Evolutionary conservation across 2,329 filamentous ascomycete genomes (phyloP).

Genomic region (Fusarium continuum): DNA sequence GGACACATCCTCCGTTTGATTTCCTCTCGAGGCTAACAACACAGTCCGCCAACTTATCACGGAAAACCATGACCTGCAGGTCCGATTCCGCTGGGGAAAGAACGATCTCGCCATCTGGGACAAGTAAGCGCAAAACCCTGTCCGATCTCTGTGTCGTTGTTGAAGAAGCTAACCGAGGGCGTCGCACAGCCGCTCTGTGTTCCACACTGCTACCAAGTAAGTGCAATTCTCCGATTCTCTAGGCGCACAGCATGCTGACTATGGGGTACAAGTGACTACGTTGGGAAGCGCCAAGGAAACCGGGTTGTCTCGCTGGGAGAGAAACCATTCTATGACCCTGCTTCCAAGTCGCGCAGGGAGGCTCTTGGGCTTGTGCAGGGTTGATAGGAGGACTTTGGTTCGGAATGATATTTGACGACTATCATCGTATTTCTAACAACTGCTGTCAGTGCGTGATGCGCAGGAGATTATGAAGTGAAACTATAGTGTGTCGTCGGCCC

Average conservation of each 20-base stretch:
- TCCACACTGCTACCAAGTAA: conserved; percentile 27
- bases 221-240: conserved; percentile 27
- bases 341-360: conserved; percentile 1
- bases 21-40: neutral
- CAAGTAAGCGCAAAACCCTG: neutral
- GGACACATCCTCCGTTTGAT: neutral
- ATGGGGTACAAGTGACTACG: conserved; percentile 11
- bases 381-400: too few relatives aligned
- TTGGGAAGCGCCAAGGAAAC: conserved; percentile 18
- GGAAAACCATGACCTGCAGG: neutral
- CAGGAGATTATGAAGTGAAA: neutral
- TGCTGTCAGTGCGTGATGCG: too few relatives aligned
- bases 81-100: neutral
- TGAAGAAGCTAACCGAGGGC: conserved; percentile 2
- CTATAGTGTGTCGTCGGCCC: too few relatives aligned
- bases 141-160: neutral
- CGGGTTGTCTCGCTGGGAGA: conserved; percentile 7
- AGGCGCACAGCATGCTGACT: neutral
- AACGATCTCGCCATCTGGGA: neutral
- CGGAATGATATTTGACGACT: neutral
- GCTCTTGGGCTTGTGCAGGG: conserved; percentile 9
- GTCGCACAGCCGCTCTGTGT: conserved; percentile 17
- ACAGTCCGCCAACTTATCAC: neutral
- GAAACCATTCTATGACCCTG: conserved; percentile 9
- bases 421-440: too few relatives aligned